phyloP scores from a whole-genome alignment of 345 rosid species.

The Eucalyptus leucophloia region DNA sequence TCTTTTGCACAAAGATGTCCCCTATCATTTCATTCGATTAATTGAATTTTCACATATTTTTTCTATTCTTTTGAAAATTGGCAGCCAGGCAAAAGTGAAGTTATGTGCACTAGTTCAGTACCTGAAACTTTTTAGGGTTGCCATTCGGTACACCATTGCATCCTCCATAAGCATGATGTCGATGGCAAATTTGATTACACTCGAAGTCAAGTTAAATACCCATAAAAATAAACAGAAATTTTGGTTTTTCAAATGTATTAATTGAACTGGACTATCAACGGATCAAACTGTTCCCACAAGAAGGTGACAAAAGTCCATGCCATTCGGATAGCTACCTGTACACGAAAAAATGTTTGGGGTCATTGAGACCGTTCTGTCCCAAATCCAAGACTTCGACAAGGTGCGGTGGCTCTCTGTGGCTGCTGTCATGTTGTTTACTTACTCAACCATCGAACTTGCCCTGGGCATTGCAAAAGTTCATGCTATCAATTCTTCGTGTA shows the following conservation, averaged over 20 bases:
- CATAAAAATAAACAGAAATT: background rate
- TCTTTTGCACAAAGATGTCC: too few relatives aligned
- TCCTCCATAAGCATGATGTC: conserved; percentile 21
- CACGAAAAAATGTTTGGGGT: conserved; percentile 43
- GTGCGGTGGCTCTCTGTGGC: conserved; percentile 85
- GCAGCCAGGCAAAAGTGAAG: conserved; percentile 18
- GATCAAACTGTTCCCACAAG: conserved; percentile 39
- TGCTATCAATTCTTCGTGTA: too few relatives aligned
- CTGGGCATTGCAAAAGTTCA: conserved; percentile 55
- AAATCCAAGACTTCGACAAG: conserved; percentile 76
- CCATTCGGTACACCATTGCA: conserved; percentile 42
- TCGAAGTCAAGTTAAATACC: background rate
- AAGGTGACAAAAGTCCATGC: conserved; percentile 34
- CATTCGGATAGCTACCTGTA: conserved; percentile 36
- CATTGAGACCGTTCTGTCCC: conserved; percentile 41
- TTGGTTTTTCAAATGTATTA: background rate
- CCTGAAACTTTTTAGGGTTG: conserved; percentile 21
- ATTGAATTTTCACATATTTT: background rate
- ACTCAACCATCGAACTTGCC: conserved; percentile 73
- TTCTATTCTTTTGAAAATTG: background rate
- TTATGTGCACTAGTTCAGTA: conserved; percentile 35
- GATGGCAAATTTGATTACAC: background rate
- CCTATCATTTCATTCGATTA: background rate
- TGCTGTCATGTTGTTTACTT: conserved; percentile 87
- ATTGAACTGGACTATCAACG: conserved; percentile 41